Evolutionary conservation across 306 rosid species (phyloP).

Genomic region (Lotus japonicus): DNA sequence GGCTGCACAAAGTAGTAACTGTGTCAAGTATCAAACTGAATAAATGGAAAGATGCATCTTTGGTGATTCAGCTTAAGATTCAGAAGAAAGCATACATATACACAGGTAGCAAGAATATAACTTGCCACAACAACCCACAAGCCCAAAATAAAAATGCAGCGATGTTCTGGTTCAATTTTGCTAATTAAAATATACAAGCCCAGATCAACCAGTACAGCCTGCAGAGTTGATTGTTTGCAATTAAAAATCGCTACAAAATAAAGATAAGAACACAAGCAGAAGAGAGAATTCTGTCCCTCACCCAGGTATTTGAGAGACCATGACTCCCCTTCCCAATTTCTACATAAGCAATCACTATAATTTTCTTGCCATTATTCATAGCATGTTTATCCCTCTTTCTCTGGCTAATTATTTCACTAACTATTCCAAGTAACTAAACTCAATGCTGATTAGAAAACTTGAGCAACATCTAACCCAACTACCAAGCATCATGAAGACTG

Average conservation of each 20-base stretch:
- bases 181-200: too few species aligned
- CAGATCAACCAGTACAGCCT: too few species aligned
- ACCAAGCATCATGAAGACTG: constrained; percentile 17
- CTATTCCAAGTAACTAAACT: neutral
- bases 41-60: neutral
- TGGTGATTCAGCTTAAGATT: neutral
- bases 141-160: too few species aligned
- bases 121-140: too few species aligned
- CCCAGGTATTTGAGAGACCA: too few species aligned
- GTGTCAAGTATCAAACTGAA: neutral
- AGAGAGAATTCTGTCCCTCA: too few species aligned
- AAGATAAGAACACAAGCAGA: too few species aligned
- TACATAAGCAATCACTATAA: neutral
- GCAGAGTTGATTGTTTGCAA: too few species aligned
- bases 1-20: constrained; percentile 33
- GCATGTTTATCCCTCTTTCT: neutral
- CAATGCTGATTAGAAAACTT: neutral
- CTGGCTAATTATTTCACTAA: neutral
- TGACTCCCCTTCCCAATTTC: neutral
- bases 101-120: neutral
- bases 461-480: neutral
- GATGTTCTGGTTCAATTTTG: too few species aligned
- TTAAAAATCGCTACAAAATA: too few species aligned
- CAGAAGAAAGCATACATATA: neutral
- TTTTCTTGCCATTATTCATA: neutral